Base-by-base conservation (phyloP, 2,329 filamentous ascomycete genomes). In the Hypoxylon sp. region DNA sequence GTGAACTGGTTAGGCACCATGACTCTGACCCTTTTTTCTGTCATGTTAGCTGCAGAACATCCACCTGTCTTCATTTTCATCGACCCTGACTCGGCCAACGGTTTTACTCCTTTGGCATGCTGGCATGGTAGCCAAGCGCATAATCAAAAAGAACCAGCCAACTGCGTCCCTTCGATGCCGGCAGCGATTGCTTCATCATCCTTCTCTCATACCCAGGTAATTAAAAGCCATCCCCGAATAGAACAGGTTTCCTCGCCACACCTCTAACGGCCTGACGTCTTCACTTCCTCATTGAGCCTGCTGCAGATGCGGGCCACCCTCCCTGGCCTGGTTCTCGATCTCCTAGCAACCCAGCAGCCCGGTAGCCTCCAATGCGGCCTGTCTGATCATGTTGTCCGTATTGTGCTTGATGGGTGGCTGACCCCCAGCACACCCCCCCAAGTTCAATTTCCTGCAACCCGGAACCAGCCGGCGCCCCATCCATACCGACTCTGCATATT, bases 251-350 rank as follows among this genome's bases (percentile, higher is more conserved):
- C 53, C 56, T 23, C 51, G 51, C 44, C 52, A 47, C 61, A 41
- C 51, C 52, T 55, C 44, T 42, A 45, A 46, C 46, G 50, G 48
- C 59, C 52, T 57, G 51, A 51, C 51, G 42, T 46, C 59, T 36
- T 32, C 44, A 51, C 64, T 66, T 64, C 64, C 65, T 32, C 55
- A 63, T 66, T 63, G 46, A 66, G 64, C 62, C 35, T 47, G 45
- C 48, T 66, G 64, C 65, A 66, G 63, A 60, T 57, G 60, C 58
- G 38, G 38, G 34, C 55, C 51, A 44, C 45, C 41, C 50, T 58
- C 50, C 51, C 46, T 51, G 19, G 27, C 36, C 42, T 43, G 29
- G 48, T 25, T 57, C 44, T 43, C 31, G 55, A 55, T 57, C 51
- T 58, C 61, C n/a, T n/a, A n/a, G n/a, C n/a, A n/a, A n/a, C n/a